Evolutionary conservation across 1,284 basidiomycete species (phyloP).

Genomic region (Lentinus polychrous): DNA sequence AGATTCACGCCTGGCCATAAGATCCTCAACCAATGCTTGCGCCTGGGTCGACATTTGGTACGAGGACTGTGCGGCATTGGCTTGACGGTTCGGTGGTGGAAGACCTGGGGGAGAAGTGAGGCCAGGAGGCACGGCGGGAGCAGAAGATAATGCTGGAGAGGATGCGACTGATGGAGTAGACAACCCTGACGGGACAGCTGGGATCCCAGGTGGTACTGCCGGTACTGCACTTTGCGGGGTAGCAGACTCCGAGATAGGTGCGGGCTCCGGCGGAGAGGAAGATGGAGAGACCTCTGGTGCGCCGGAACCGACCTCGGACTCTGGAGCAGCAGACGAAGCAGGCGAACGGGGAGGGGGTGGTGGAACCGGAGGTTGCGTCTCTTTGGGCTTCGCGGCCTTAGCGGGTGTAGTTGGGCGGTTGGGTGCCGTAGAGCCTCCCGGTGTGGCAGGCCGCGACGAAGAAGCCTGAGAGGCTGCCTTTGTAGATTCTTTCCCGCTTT

Average conservation of each 20-base stretch:
- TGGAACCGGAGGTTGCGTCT: slow-evolving; percentile 21
- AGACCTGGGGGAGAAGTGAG: slow-evolving; percentile 66
- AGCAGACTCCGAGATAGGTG: slow-evolving; percentile 13
- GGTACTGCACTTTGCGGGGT: slow-evolving; percentile 23
- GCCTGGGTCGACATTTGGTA: slow-evolving; percentile 87
- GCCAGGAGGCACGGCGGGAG: slow-evolving; percentile 41
- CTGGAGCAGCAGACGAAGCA: slow-evolving; percentile 35
- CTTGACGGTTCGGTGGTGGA: slow-evolving; percentile 41
- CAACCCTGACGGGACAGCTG: slow-evolving; percentile 33
- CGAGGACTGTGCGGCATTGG: slow-evolving; percentile 47
- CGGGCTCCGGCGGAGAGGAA: slow-evolving; percentile 7
- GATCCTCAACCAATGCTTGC: slow-evolving; percentile 78
- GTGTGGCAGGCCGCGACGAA: slow-evolving; percentile 61
- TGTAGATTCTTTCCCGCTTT: slow-evolving; percentile 22
- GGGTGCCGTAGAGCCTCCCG: slow-evolving; percentile 32
- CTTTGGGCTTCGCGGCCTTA: slow-evolving; percentile 36
- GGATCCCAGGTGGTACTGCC: slow-evolving; percentile 39
- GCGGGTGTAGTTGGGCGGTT: slow-evolving; percentile 41
- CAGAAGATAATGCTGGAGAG: slow-evolving; percentile 19
- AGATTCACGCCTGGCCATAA: slow-evolving; percentile 69
- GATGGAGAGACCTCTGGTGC: slow-evolving; percentile 22
- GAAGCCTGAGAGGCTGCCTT: slow-evolving; percentile 47
- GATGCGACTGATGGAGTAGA: slow-evolving; percentile 28
- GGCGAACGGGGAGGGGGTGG: slow-evolving; percentile 41
- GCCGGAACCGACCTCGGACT: slow-evolving; percentile 29